Base-by-base conservation (phyloP, 2,329 filamentous ascomycete species). In the Diplodia seriata region DNA sequence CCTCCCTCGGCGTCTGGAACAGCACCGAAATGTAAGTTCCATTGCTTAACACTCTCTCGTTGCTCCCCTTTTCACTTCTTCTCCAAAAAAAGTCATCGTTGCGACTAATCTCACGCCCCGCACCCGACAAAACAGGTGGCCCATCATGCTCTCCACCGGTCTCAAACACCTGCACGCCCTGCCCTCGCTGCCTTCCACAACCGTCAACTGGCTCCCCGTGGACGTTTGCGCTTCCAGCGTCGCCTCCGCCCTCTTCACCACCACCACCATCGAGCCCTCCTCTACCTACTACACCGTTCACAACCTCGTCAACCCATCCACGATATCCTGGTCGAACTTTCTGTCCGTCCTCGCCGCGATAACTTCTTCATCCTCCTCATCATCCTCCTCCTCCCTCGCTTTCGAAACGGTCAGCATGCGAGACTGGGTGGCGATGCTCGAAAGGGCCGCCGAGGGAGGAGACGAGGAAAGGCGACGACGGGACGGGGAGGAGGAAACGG, bases 71-170 rank as follows among this genome's bases (percentile, higher is more conserved):
- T 6, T 8, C 4, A 47, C 8, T 11, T 12, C n/a, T 6, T 20
- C n/a, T 23, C 2, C 23, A 2, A 11, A n/a, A 15, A 36, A 36
- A 11, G 33, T 26, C 33, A 36, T 36, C 0, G 33, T 47, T 9
- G 3, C n/a, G 43, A 20, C 43, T 20, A 31, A 23, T 14, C 0
- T 40, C 5, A n/a, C 11, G n/a, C 31, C 31, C 31, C 31, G 31
- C 5, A 47, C 9, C 49, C 23, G 31, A 31, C 31, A 33, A 33
- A 36, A 36, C 33, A 68, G 66, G 66, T 70, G 67, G 49, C 69
- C 69, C 14, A 70, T 70, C 54, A 70, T 70, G 69, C 53, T 70
- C 29, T 49, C 55, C 18, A 70, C 69, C 26, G 69, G 69, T 5
- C 36, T 70, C 11, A 40, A 65, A 6, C 47, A 70, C 36, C 47